Evolutionary conservation across 2,329 filamentous ascomycete species (phyloP), one percentile per base, ranked within the genome.

Genomic region (Venturiaceae sp.): DNA sequence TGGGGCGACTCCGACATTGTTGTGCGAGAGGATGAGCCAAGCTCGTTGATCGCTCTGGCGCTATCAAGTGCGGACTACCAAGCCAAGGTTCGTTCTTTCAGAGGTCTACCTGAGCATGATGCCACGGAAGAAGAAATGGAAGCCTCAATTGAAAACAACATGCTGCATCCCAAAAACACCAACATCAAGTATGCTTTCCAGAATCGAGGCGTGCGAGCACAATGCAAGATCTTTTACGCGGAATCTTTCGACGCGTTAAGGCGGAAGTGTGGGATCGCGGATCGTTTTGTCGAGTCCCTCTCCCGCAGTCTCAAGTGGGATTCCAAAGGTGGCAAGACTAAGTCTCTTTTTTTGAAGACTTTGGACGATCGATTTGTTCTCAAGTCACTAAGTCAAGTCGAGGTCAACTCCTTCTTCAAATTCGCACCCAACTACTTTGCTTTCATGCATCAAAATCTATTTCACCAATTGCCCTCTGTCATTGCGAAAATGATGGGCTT

Each of bases 401-500:
- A 99, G 74, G 95, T 94, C 1, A 87, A 90, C 37, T 92, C 94
- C 0, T 99, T 99, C 72, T 81, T 97, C 64, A 88, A 88, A 65
- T 99, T 99, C 68, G 95, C 94, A 0, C 94, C 94, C 1, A 91
- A 92, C 37, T 99, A 99, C 74, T 99, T 99, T 71, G 87, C 86
- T 66, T 95, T 99, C 69, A 97, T 97, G 86, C 90, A 91, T 13
- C 90, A 97, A 69, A 92, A 91, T 6, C 80, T 99, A 16, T 99
- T 99, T 75, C 92, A 96, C 66, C 92, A 72, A 64, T 79, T 99
- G 2, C 94, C 94, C 0, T 95, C 90, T 1, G 94, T 96, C 44
- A 99, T 99, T 67, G 94, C 94, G 32, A 99, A 99, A 76, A 99
- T 99, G 94, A 83, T 99, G 57, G 94, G 94, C 0, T 95, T 99